Evolutionary conservation across 1,284 basidiomycete species (phyloP).

Genomic region (Cutaneotrichosporon mucoides): DNA sequence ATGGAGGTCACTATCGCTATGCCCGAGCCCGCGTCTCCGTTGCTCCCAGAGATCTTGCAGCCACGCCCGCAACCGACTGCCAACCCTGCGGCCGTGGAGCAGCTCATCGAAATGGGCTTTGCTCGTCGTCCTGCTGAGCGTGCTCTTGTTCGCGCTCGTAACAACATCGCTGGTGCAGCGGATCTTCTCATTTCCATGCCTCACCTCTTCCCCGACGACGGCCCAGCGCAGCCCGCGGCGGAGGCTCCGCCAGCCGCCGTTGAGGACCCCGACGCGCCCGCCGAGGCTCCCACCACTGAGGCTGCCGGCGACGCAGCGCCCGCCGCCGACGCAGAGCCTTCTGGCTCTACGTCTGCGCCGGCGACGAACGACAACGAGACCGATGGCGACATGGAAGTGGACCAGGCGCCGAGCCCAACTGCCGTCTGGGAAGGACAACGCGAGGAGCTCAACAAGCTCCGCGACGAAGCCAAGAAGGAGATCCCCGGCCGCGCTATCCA

Average conservation of each 20-base stretch:
- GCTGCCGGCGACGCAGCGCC: background rate
- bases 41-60: conserved; percentile 3
- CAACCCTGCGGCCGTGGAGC: conserved; percentile 70
- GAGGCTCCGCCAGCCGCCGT: conserved; percentile 14
- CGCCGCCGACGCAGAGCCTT: conserved; percentile 2
- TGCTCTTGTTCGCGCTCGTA: conserved; percentile 76
- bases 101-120: conserved; percentile 96
- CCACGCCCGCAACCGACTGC: conserved; percentile 46
- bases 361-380: conserved; percentile 16
- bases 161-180: conserved; percentile 84
- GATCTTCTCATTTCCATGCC: conserved; percentile 82
- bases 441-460: conserved; percentile 59
- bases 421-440: conserved; percentile 14
- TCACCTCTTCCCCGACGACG: conserved; percentile 58
- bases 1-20: conserved; percentile 24
- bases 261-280: conserved; percentile 1
- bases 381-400: conserved; percentile 22
- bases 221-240: conserved; percentile 8
- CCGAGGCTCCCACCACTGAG: background rate
- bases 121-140: conserved; percentile 75
- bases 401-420: conserved; percentile 10
- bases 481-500: conserved; percentile 66
- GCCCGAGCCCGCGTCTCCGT: conserved; percentile 5
- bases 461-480: conserved; percentile 64
- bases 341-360: background rate